A percentile compares a stretch with the other conserved stretches of the same genome.
Conservation (phyloP, 257 asterid species). For the Scutellaria barbata region DNA sequence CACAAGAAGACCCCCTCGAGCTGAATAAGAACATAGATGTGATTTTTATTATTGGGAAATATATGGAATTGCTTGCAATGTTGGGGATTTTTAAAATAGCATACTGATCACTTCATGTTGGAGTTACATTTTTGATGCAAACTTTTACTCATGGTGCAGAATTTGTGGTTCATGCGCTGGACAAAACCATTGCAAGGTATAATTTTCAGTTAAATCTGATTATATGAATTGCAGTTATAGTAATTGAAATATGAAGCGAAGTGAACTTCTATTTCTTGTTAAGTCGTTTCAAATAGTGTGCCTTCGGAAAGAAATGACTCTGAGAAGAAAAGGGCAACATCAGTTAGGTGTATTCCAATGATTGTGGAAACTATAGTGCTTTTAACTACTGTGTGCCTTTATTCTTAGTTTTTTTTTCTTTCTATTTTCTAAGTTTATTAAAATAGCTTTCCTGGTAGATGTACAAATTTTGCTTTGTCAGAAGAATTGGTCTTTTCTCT, state of each 20-base stretch:
- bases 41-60: neutral
- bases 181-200: slow-evolving; percentile 84
- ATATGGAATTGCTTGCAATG: neutral
- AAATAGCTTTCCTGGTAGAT: neutral
- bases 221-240: neutral
- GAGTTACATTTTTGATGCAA: slow-evolving; percentile 20
- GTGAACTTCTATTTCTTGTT: neutral
- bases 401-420: neutral
- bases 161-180: slow-evolving; percentile 75
- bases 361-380: neutral
- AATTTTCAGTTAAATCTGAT: slow-evolving; percentile 15
- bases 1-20: neutral
- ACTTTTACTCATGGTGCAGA: slow-evolving; percentile 53
- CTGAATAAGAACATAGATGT: no score
- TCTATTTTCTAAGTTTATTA: neutral
- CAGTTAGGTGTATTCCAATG: neutral
- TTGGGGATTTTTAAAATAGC: neutral
- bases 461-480: neutral
- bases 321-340: neutral
- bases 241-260: neutral
- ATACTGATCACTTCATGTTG: no score
- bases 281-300: neutral
- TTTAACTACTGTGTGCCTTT: neutral
- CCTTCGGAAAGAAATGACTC: neutral
- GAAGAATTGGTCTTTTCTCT: neutral